A percentile compares a stretch with the other conserved stretches of the same genome.
phyloP scores from a whole-genome alignment of 768 basidiomycete genomes.

The Phallus indusiatus region DNA sequence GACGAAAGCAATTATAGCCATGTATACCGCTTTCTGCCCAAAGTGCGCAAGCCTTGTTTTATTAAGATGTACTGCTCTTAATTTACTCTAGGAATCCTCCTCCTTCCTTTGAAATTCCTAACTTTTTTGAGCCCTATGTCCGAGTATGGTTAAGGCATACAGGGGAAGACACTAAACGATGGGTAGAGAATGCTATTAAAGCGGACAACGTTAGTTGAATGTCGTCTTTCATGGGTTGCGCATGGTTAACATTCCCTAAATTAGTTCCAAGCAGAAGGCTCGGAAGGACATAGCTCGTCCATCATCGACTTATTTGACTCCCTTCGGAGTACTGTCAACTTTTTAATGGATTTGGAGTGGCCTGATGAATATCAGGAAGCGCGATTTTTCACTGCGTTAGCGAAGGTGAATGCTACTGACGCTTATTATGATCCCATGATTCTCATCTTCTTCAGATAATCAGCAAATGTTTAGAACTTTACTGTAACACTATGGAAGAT shows the following conservation, averaged over 20 bases:
- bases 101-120: conserved; percentile 57
- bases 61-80: neutral
- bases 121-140: conserved; percentile 83
- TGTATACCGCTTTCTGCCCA: conserved; percentile 75
- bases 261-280: conserved; percentile 70
- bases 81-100: conserved; percentile 16
- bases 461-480: conserved; percentile 86
- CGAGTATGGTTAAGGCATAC: conserved; percentile 83
- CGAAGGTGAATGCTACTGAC: conserved; percentile 51
- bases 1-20: conserved; percentile 61
- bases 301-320: conserved; percentile 96
- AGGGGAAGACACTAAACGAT: conserved; percentile 81
- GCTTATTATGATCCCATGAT: neutral
- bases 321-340: conserved; percentile 79
- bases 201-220: conserved; percentile 60
- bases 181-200: conserved; percentile 86
- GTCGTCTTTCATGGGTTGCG: neutral
- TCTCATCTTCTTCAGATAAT: conserved; percentile 49
- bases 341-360: conserved; percentile 88
- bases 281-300: conserved; percentile 88
- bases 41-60: conserved; percentile 38
- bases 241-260: neutral
- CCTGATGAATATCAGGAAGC: conserved; percentile 83
- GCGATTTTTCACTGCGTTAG: conserved; percentile 77
- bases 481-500: conserved; percentile 78